Evolutionary conservation across 441 rosid species (phyloP), one percentile per base, ranked within the genome.

Genomic region (Omphalea diandra): DNA sequence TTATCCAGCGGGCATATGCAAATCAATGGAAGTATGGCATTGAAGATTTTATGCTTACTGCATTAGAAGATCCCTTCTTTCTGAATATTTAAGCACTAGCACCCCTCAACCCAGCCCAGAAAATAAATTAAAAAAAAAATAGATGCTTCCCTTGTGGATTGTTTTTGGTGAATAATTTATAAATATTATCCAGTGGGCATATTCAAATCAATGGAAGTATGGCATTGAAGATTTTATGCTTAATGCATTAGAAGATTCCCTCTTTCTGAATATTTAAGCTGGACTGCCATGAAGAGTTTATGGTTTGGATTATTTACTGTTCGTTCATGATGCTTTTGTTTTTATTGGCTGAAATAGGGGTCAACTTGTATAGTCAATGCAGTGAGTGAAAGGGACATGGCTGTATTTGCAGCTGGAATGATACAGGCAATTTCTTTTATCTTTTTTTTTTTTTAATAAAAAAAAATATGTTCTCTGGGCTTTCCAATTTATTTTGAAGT

Each of bases 381-480:
- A 67, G 98, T 89, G 66, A 94, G 97, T 79, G 98, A 90, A 10
- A 84, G 93, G 79, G 99, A 94, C 83, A 84, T 94, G 94, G 90
- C 91, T 83, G 99, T 92, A 33, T 92, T 94, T 87, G 89, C 98
- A 26, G 88, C 85, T 44, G 98, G 98, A 73, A 92, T 94, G 99
- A 84, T 90, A 72, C 94, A 90, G 91, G 99, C 83, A 86, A 68
- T 22, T 60, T 40, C 26, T 76, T 66, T 53, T 62, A 56, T 54
- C 63, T 54, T 63, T 54, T 43, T 26, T 69, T 65, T 55, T 70
- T 54, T 69, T 33, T 38, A 22, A n/a, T n/a, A n/a, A 22, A 9
- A 70, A 27, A 35, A 27, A 10, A 10, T 54, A 41, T 64, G 22
- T 47, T 61, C 57, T 59, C 49, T 71, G 53, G 38, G 70, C 54